A percentile compares a stretch with the other conserved stretches of the same genome.
These are phyloP conservation scores for Glycine latifolia DNA, from an alignment of 306 rosid genomes.

Conservation along the genomic window DNA sequence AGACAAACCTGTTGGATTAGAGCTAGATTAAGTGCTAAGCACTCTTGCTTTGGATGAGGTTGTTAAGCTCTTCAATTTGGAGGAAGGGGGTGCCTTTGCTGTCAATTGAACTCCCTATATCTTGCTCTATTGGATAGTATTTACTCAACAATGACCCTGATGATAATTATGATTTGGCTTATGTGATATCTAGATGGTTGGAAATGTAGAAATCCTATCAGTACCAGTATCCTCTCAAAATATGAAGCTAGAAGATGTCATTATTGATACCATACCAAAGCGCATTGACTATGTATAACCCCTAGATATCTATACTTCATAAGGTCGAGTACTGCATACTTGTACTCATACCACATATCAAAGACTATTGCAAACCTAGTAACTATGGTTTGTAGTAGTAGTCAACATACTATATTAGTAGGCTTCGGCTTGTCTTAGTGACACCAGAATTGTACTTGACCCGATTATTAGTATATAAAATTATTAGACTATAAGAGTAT, in stretches of 20 bases:
- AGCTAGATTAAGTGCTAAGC: constrained; percentile 79
- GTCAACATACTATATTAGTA: neutral
- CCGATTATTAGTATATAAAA: neutral
- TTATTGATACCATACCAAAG: neutral
- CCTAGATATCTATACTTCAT: neutral
- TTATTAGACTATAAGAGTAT: too few species aligned
- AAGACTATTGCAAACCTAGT: neutral
- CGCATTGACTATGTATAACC: neutral
- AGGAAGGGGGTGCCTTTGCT: constrained; percentile 91
- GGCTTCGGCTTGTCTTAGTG: neutral
- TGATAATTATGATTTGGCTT: neutral
- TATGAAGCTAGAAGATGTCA: neutral
- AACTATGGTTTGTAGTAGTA: neutral
- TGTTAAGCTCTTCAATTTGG: constrained; percentile 84
- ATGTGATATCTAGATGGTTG: neutral
- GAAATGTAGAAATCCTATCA: constrained; percentile 1
- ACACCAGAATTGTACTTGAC: neutral
- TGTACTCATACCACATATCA: neutral
- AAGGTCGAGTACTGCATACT: neutral
- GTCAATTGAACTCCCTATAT: constrained; percentile 44
- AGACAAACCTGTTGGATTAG: constrained; percentile 81
- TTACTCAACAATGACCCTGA: neutral
- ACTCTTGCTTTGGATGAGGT: constrained; percentile 79
- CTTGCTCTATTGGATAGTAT: neutral
- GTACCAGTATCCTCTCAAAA: neutral